These are phyloP conservation scores for Aspergillus steynii DNA, from an alignment of 495 filamentous ascomycete species.

Conservation along the genomic window DNA sequence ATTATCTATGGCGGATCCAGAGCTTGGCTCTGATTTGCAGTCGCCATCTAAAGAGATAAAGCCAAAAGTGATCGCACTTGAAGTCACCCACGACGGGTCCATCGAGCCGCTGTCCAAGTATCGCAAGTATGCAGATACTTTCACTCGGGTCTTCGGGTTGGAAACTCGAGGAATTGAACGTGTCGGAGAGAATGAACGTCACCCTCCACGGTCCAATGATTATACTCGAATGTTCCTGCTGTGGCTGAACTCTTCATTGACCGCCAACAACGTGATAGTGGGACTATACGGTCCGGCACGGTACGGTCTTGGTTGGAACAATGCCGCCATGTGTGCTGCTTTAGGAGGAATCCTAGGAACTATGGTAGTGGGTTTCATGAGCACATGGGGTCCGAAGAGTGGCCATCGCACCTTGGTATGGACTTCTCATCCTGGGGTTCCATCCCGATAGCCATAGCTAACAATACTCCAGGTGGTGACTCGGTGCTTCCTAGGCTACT, in stretches of 20 bases:
- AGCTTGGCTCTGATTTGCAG: background rate
- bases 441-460: constrained; percentile 61
- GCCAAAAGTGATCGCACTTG: background rate
- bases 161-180: constrained; percentile 68
- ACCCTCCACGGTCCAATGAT: constrained; percentile 20
- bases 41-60: background rate
- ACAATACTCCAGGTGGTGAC: constrained; percentile 62
- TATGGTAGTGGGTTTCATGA: constrained; percentile 14
- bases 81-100: background rate
- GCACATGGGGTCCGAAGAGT: constrained; percentile 16
- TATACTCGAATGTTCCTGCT: constrained; percentile 51
- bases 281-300: constrained; percentile 15
- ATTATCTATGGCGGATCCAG: constrained; percentile 2
- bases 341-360: constrained; percentile 14
- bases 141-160: constrained; percentile 28
- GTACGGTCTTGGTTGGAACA: constrained; percentile 9
- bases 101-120: background rate
- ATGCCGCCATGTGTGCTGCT: constrained; percentile 9
- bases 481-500: constrained; percentile 72
- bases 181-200: constrained; percentile 52
- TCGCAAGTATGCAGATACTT: background rate
- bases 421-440: constrained; percentile 55
- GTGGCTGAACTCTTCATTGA: constrained; percentile 15
- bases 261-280: constrained; percentile 17
- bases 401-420: constrained; percentile 19